Percentiles rank a stretch among this genome's conserved stretches.
These are phyloP conservation scores for Leccinum huronense DNA, from an alignment of 1,284 basidiomycete species.

Conservation along the genomic window DNA sequence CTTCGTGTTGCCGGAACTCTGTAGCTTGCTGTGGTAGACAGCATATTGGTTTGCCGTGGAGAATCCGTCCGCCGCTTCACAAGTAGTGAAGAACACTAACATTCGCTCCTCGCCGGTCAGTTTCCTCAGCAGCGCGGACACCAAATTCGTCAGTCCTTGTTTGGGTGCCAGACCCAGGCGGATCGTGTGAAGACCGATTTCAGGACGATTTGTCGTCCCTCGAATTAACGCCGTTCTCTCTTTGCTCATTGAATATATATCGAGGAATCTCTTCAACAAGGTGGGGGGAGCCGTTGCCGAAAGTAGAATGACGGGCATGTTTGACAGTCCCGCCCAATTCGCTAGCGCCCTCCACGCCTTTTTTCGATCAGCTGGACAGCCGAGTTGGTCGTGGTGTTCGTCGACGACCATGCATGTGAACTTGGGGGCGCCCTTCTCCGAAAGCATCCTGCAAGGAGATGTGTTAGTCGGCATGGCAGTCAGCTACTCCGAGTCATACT, in stretches of 20 bases:
- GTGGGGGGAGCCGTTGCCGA: neutral
- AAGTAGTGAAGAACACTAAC: neutral
- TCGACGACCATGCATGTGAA: constrained; percentile 1
- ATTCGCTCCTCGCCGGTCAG: neutral
- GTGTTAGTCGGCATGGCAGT: neutral
- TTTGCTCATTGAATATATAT: neutral
- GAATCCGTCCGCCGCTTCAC: neutral
- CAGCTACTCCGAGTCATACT: too few species aligned
- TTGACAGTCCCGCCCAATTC: neutral
- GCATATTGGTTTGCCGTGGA: neutral
- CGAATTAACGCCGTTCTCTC: neutral
- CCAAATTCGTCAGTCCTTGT: too few species aligned
- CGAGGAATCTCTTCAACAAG: neutral
- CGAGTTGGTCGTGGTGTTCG: constrained; percentile 7
- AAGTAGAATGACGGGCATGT: constrained; percentile 1
- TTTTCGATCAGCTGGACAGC: neutral
- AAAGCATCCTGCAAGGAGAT: neutral
- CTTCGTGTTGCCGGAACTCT: neutral
- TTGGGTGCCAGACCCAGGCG: neutral
- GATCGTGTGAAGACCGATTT: constrained; percentile 5
- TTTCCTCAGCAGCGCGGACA: neutral
- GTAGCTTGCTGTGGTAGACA: neutral
- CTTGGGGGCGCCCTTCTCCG: neutral
- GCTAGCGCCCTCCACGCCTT: neutral
- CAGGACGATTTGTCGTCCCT: neutral